A percentile compares a stretch with the other conserved stretches of the same genome.
Conservation (phyloP, 257 asterid genomes). For the Gentiana straminea region DNA sequence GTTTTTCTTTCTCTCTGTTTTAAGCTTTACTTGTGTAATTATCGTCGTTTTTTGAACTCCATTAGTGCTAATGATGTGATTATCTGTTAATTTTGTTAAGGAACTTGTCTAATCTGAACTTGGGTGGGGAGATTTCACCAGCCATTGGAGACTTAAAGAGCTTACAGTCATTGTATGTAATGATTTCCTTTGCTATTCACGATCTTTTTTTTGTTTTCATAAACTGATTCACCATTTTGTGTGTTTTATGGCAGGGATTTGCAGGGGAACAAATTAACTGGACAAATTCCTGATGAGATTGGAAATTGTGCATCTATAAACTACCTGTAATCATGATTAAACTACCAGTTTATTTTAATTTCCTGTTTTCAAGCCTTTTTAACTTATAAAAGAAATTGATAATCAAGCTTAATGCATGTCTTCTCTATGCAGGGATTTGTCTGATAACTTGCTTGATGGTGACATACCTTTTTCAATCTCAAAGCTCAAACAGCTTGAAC, state of each 20-base stretch:
- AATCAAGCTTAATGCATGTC: background rate
- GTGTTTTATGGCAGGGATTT: slow-evolving; percentile 47
- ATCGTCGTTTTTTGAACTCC: background rate
- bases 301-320: slow-evolving; percentile 60
- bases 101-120: slow-evolving; percentile 75
- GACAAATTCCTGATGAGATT: slow-evolving; percentile 92
- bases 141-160: slow-evolving; percentile 70
- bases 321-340: slow-evolving; percentile 35
- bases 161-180: slow-evolving; percentile 50
- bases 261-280: slow-evolving; percentile 78
- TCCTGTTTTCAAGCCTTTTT: background rate
- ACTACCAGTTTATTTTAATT: background rate
- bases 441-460: slow-evolving; percentile 70
- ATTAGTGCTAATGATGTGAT: background rate
- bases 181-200: slow-evolving; percentile 15
- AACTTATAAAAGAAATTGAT: background rate
- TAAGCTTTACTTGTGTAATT: background rate
- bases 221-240: background rate
- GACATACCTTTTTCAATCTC: slow-evolving; percentile 87
- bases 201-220: background rate
- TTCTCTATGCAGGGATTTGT: slow-evolving; percentile 54
- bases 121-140: slow-evolving; percentile 90
- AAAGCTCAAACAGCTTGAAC: slow-evolving; percentile 87
- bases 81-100: slow-evolving; percentile 22
- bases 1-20: slow-evolving; percentile 5